Base-by-base conservation (phyloP, 2,329 filamentous ascomycete genomes). In the Emergomyces pasteurianus region DNA sequence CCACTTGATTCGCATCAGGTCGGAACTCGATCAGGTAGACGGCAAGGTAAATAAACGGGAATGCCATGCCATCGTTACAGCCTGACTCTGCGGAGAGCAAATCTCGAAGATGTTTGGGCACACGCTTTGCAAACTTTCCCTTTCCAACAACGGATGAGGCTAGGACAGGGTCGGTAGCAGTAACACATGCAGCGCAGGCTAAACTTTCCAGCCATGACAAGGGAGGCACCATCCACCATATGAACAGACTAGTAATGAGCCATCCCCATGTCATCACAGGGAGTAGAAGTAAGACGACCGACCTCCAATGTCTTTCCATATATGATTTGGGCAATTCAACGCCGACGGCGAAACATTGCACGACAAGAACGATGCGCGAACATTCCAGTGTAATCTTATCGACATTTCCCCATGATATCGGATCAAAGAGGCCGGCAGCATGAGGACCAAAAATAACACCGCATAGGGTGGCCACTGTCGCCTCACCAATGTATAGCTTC, bases 31-130 rank as follows among this genome's bases (percentile, higher is more conserved):
- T 89, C 54, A 97, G 83, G 74, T 96, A 97, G 36, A 96, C 79
- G 0, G 89, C 87, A 36, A 99, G 81, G 72, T 99, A 99, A 69
- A 99, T 84, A 74, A 99, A 99, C 0, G 94, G 94, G 71, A 99
- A 99, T 1, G 94, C 94, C 94, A 99, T 99, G 76, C 94, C 94
- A 73, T 99, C 94, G 81, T 99, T 99, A 78, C 94, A 99, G 36
- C 94, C 94, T 8, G 94, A 99, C 76, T 99, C 94, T 61, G 92
- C 92, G 4, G 94, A 99, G 14, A 99, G 80, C 58, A 99, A 73
- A 76, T 99, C 94, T 80, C 94, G 84, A 77, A 99, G 79, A 85
- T 99, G 94, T 79, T 96, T 97, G 26, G 94, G 94, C 4, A 99
- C 91, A 64, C 94, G 86, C 78, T 96, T 96, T 42, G 94, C 92